These are phyloP conservation scores for Afroboletus lepidellus DNA, from an alignment of 1,284 basidiomycete genomes.

Conservation along the genomic window DNA sequence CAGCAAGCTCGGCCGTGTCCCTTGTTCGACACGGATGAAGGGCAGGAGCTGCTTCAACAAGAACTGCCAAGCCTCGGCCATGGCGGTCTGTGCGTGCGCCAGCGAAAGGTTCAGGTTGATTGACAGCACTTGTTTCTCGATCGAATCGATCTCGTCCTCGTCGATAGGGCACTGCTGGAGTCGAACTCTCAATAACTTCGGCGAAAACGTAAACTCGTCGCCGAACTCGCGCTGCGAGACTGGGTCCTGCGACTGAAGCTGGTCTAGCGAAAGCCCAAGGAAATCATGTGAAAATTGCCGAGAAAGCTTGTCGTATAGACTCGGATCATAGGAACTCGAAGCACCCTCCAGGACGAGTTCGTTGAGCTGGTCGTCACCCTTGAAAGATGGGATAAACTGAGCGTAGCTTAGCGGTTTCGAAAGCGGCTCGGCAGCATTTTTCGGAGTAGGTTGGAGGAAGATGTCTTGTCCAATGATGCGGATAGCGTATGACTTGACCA, in stretches of 20 bases:
- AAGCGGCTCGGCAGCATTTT: conserved; percentile 33
- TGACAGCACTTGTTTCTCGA: conserved; percentile 55
- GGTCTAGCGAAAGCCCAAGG: conserved; percentile 56
- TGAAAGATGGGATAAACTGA: conserved; percentile 55
- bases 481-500: conserved; percentile 74
- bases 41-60: conserved; percentile 66
- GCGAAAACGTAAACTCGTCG: conserved; percentile 73
- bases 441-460: conserved; percentile 49
- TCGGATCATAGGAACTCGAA: conserved; percentile 66
- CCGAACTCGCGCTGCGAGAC: conserved; percentile 76
- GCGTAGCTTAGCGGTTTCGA: conserved; percentile 58
- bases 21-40: conserved; percentile 58
- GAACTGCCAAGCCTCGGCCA: conserved; percentile 79
- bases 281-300: conserved; percentile 47
- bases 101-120: conserved; percentile 87
- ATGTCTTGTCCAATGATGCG: conserved; percentile 73
- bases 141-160: conserved; percentile 42
- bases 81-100: conserved; percentile 72
- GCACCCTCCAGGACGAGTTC: conserved; percentile 68
- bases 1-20: conserved; percentile 57
- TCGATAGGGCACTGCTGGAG: conserved; percentile 48
- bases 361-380: conserved; percentile 55
- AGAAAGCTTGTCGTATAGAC: conserved; percentile 58
- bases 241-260: conserved; percentile 63
- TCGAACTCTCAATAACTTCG: conserved; percentile 50